Conservation (phyloP, 768 basidiomycete genomes). For the Suillus sp. region DNA sequence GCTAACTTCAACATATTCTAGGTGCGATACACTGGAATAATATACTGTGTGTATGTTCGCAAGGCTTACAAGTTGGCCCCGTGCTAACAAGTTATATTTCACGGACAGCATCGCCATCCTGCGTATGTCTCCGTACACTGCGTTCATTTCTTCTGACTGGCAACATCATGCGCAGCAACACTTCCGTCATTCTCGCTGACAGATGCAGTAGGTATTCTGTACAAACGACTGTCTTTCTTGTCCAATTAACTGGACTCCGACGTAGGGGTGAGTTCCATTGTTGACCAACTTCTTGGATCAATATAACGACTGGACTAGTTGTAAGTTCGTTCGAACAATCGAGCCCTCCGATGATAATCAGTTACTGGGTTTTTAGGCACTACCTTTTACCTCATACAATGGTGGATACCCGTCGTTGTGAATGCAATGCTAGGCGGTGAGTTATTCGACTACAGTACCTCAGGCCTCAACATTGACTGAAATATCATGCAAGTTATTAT, state of each 20-base stretch:
- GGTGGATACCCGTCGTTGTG: neutral
- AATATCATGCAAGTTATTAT: neutral
- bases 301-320: neutral
- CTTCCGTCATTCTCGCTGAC: neutral
- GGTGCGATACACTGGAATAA: neutral
- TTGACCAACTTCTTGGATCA: neutral
- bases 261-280: neutral
- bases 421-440: constrained; percentile 1
- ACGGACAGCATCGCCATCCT: neutral
- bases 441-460: neutral
- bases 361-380: neutral
- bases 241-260: neutral
- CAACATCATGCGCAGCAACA: neutral
- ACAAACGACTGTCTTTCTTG: neutral
- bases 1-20: neutral
- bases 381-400: neutral
- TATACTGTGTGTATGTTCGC: neutral
- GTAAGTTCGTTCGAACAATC: neutral
- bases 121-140: neutral
- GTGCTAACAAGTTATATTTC: neutral
- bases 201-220: neutral
- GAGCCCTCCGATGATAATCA: neutral
- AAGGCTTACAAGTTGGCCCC: neutral
- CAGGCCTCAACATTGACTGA: neutral
- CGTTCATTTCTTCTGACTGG: neutral